phyloP scores from a whole-genome alignment of 257 asterid species.

The Solanum dulcamara region DNA sequence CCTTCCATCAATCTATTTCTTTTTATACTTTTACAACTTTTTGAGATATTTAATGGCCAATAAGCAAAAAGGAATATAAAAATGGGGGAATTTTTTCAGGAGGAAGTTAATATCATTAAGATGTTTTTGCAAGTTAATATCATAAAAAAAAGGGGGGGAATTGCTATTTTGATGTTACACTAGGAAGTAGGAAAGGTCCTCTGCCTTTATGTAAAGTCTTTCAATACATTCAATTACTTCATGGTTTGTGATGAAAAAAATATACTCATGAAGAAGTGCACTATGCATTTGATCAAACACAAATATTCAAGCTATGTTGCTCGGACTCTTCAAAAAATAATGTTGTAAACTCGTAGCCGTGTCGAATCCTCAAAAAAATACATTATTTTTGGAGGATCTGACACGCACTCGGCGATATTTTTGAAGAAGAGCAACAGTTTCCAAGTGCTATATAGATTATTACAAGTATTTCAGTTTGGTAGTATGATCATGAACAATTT shows the following conservation, averaged over 20 bases:
- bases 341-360: fast-evolving
- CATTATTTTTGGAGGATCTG: background rate
- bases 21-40: too few species aligned
- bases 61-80: too few species aligned
- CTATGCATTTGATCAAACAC: background rate
- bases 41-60: too few species aligned
- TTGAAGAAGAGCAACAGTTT: background rate
- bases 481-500: background rate
- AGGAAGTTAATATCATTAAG: too few species aligned
- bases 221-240: background rate
- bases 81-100: too few species aligned
- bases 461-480: background rate
- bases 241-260: background rate
- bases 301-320: background rate
- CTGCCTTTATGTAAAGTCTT: background rate
- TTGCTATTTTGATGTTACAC: background rate
- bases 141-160: too few species aligned
- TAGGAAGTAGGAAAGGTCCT: background rate
- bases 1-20: too few species aligned
- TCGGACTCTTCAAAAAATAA: background rate
- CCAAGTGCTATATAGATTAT: background rate
- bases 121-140: too few species aligned
- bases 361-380: background rate
- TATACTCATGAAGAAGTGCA: background rate
- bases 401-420: background rate